Evolutionary conservation across 2,329 filamentous ascomycete species (phyloP).

Genomic region (Leptographium wingfieldii): DNA sequence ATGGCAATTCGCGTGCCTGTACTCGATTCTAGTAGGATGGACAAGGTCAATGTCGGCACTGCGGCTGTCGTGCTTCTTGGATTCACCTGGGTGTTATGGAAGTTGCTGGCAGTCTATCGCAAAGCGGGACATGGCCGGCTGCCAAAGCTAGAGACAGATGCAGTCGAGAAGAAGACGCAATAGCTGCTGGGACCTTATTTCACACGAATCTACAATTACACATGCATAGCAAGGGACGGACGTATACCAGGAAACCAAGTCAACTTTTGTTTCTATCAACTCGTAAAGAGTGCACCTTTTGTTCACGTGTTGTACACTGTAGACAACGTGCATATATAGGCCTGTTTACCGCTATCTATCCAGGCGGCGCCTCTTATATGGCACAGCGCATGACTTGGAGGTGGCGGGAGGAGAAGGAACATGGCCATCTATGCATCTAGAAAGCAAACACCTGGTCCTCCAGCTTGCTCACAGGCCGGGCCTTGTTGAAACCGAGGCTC

Average conservation of each 20-base stretch:
- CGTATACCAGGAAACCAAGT: background rate
- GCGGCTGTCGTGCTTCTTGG: slow-evolving; percentile 46
- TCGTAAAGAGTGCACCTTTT: background rate
- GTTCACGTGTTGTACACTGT: background rate
- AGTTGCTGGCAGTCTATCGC: slow-evolving; percentile 30
- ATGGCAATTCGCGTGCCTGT: slow-evolving; percentile 53
- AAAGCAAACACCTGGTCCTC: slow-evolving; percentile 98
- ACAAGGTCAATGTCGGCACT: slow-evolving; percentile 43
- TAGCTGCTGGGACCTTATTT: background rate
- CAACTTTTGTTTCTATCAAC: background rate
- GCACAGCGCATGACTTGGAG: background rate
- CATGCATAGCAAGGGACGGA: background rate
- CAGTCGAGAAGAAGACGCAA: slow-evolving; percentile 12
- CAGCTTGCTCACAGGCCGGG: slow-evolving; percentile 89
- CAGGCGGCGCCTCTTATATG: background rate
- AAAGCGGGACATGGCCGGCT: slow-evolving; percentile 20
- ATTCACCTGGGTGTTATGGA: slow-evolving; percentile 58
- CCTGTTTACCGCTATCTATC: background rate
- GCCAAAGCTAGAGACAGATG: slow-evolving; percentile 12
- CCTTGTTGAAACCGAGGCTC: slow-evolving; percentile 81
- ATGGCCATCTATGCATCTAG: slow-evolving; percentile 22
- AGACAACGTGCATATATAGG: background rate
- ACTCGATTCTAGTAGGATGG: slow-evolving; percentile 37
- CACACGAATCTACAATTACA: background rate
- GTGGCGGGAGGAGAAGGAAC: background rate